Evolutionary conservation across 2,329 filamentous ascomycete species (phyloP), one percentile per base, ranked within the genome.

Genomic region (Bipolaris gigantea): DNA sequence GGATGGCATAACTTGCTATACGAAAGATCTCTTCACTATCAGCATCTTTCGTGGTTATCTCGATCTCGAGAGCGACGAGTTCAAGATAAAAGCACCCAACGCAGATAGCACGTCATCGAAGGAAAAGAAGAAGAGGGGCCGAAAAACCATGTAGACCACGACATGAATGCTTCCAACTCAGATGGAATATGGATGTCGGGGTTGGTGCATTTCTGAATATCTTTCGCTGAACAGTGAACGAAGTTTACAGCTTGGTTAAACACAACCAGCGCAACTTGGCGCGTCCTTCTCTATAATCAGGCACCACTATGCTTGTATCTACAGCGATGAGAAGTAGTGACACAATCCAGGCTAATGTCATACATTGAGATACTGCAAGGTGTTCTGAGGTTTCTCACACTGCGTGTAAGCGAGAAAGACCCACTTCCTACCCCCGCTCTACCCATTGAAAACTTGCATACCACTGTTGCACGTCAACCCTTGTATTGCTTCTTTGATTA

Each of bases 41-140:
- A 76, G 75, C 48, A 76, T 80, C 38, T 61, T 81, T 18, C 69
- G 74, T n/a, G 79, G 77, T 1, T 50, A 60, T 2, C 47, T 81
- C 2, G 72, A 79, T 34, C 60, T 75, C 1, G 65, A 75, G 0
- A 71, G 65, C 48, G 66, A 75, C 1, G 77, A 79, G 42, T 77
- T 77, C 61, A 66, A 59, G 47, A 64, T 71, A n/a, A 46, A 50
- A 34, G 35, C 16, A 10, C 9, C 44, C 16, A 48, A n/a, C 11
- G 30, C 51, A n/a, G 46, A 42, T 41, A 48, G 43, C 18, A 47
- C 25, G 25, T 25, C 41, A n/a, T 39, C 40, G 30, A 52, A 46
- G 30, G 48, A 53, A 11, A 59, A 59, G 40, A 67, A 61, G 41
- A 63, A 57, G 47, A 59, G 53, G 35, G 47, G 54, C n/a, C 52